These are phyloP conservation scores for Amoebophrya sp. DNA, from an alignment of 169 alveolate genomes.

Conservation along the genomic window DNA sequence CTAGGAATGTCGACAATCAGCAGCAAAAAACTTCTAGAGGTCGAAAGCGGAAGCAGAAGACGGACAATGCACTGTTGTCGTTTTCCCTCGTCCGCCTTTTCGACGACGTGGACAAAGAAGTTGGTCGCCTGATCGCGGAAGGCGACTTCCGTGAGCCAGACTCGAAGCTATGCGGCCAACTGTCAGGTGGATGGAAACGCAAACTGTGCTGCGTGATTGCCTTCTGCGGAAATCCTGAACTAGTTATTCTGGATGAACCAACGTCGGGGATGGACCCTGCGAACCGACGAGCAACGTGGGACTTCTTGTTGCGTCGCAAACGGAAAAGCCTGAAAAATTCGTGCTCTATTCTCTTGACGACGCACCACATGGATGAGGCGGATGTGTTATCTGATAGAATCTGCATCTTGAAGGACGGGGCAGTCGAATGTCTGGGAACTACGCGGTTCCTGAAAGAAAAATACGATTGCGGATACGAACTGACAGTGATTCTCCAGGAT, in stretches of 20 bases:
- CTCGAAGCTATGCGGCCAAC: not conserved
- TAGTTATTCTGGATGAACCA: slow-evolving; percentile 77
- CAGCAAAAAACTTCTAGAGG: no score
- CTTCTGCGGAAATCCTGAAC: slow-evolving; percentile 63
- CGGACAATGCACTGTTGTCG: no score
- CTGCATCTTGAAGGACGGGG: slow-evolving; percentile 60
- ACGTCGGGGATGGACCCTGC: slow-evolving; percentile 77
- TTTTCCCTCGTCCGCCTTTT: not conserved
- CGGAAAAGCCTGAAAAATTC: slow-evolving; percentile 45
- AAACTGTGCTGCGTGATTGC: slow-evolving; percentile 50
- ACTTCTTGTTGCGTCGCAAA: slow-evolving; percentile 59
- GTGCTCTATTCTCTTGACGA: slow-evolving; percentile 57
- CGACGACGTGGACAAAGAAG: not conserved
- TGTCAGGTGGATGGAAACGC: not conserved
- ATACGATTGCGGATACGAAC: not conserved
- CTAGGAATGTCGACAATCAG: no score
- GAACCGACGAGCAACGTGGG: slow-evolving; percentile 66
- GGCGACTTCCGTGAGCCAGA: not conserved
- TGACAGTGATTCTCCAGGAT: not conserved
- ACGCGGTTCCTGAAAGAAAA: not conserved
- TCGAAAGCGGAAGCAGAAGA: no score
- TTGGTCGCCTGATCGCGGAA: not conserved
- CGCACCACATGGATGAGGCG: slow-evolving; percentile 72
- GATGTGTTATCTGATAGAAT: slow-evolving; percentile 62
- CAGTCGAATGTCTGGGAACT: slow-evolving; percentile 62